Conservation (phyloP, 2,329 filamentous ascomycete genomes). For the Apiospora malaysiana region DNA sequence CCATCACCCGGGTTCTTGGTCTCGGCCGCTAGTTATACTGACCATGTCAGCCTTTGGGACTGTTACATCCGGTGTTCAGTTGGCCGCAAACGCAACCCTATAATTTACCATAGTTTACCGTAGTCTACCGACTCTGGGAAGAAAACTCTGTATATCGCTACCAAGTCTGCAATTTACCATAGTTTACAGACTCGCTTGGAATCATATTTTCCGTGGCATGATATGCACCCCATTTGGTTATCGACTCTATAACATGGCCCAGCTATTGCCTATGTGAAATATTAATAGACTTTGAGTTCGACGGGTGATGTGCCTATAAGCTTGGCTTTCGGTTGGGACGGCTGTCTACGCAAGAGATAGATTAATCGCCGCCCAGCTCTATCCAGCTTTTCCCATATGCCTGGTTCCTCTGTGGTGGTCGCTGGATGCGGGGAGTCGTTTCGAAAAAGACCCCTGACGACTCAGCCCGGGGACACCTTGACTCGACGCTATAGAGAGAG, state of each 20-base stretch:
- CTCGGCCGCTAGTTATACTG: background rate
- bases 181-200: too few species aligned
- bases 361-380: background rate
- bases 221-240: background rate
- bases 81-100: too few species aligned
- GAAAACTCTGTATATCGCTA: too few species aligned
- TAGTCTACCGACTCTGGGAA: background rate
- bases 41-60: background rate
- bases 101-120: background rate
- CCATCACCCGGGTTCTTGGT: background rate
- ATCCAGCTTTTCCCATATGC: background rate
- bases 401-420: background rate
- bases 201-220: background rate
- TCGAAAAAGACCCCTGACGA: background rate
- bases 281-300: background rate
- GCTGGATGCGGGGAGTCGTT: background rate
- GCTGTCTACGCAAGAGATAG: background rate
- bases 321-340: background rate
- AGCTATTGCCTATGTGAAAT: background rate
- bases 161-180: too few species aligned
- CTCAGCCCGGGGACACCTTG: constrained; percentile 7
- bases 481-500: background rate
- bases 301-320: background rate
- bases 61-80: background rate
- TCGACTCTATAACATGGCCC: background rate